Conservation (phyloP, 495 filamentous ascomycete species). For the Schizothecium vesticola region DNA sequence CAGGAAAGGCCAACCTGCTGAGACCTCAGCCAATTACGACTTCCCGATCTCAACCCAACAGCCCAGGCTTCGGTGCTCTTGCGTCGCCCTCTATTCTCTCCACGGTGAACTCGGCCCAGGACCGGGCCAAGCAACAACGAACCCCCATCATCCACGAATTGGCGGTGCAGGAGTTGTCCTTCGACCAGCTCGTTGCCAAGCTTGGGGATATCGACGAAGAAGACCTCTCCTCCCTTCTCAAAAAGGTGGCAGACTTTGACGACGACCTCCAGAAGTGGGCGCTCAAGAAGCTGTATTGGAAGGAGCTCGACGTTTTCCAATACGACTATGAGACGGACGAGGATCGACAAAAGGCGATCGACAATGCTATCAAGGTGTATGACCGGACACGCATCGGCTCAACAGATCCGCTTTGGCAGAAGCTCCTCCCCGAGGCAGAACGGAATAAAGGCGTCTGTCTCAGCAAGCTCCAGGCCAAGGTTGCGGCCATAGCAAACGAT, state of each 20-base stretch:
- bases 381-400: slow-evolving; percentile 71
- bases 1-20: slow-evolving; percentile 36
- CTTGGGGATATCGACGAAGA: slow-evolving; percentile 51
- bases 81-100: slow-evolving; percentile 49
- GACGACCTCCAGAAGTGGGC: slow-evolving; percentile 56
- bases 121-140: slow-evolving; percentile 48
- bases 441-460: slow-evolving; percentile 75
- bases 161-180: slow-evolving; percentile 55
- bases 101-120: slow-evolving; percentile 48
- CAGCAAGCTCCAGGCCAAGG: slow-evolving; percentile 56
- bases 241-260: slow-evolving; percentile 55
- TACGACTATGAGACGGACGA: slow-evolving; percentile 62
- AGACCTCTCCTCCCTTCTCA: slow-evolving; percentile 51
- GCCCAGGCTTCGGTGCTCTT: slow-evolving; percentile 52
- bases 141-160: slow-evolving; percentile 70
- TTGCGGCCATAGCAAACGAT: slow-evolving; percentile 51
- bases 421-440: slow-evolving; percentile 65
- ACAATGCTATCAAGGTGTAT: slow-evolving; percentile 75
- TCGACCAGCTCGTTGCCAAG: slow-evolving; percentile 50
- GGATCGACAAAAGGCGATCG: slow-evolving; percentile 73
- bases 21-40: slow-evolving; percentile 41
- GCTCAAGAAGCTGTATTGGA: slow-evolving; percentile 66
- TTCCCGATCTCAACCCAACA: slow-evolving; percentile 57
- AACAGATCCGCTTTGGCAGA: slow-evolving; percentile 74
- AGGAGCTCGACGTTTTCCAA: slow-evolving; percentile 76